Percentiles rank a stretch among this genome's conserved stretches.
phyloP scores from a whole-genome alignment of 495 filamentous ascomycete genomes.

The Rhypophila decipiens region DNA sequence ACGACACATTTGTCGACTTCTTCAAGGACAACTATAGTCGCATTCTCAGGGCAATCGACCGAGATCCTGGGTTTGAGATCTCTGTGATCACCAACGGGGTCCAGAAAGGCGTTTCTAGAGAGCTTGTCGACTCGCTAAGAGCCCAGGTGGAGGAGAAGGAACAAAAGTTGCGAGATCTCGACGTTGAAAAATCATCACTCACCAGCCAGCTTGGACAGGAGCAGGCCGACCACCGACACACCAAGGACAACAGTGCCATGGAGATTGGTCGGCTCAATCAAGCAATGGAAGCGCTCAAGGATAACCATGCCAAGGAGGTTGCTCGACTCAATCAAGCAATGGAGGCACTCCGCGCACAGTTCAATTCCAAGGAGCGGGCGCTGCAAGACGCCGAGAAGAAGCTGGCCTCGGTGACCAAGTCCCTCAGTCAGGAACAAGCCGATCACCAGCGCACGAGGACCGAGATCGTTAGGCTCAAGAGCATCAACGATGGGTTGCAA shows the following conservation, averaged over 20 bases:
- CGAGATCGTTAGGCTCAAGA: slow-evolving; percentile 59
- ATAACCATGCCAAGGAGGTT: slow-evolving; percentile 58
- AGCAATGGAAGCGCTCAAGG: slow-evolving; percentile 64
- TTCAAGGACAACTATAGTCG: slow-evolving; percentile 93
- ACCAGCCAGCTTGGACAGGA: slow-evolving; percentile 69
- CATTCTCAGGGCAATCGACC: slow-evolving; percentile 78
- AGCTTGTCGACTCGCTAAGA: slow-evolving; percentile 76
- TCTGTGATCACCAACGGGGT: slow-evolving; percentile 70
- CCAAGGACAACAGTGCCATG: slow-evolving; percentile 57
- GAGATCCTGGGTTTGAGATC: slow-evolving; percentile 81
- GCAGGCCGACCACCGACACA: slow-evolving; percentile 65
- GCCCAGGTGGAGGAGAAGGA: slow-evolving; percentile 68
- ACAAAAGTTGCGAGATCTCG: slow-evolving; percentile 59
- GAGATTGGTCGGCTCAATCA: slow-evolving; percentile 61
- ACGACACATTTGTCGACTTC: slow-evolving; percentile 84
- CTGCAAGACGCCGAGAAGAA: slow-evolving; percentile 60
- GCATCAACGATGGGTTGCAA: slow-evolving; percentile 66
- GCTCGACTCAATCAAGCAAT: slow-evolving; percentile 58
- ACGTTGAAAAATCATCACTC: slow-evolving; percentile 59
- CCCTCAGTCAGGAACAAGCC: slow-evolving; percentile 61
- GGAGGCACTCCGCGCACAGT: slow-evolving; percentile 61
- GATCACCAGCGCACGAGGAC: slow-evolving; percentile 64
- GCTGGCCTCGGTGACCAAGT: slow-evolving; percentile 53
- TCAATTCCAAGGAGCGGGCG: slow-evolving; percentile 57
- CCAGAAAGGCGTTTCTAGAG: slow-evolving; percentile 75